A percentile compares a stretch with the other conserved stretches of the same genome.
Evolutionary conservation across 768 basidiomycete genomes (phyloP).

Genomic region (Tricholomella constricta): DNA sequence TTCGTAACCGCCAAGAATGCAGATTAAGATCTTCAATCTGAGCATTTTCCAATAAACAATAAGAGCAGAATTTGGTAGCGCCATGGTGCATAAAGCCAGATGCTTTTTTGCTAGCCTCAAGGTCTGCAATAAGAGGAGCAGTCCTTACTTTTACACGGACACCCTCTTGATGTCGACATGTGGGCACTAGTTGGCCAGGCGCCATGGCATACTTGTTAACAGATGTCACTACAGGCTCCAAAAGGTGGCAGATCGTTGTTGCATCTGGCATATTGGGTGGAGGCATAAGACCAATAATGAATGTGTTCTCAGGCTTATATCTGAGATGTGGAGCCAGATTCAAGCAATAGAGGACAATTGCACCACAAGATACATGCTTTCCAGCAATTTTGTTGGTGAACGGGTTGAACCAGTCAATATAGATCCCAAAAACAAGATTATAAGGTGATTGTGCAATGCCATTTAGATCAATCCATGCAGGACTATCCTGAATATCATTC

Average conservation of each 20-base stretch:
- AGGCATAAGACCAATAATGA: constrained; percentile 32
- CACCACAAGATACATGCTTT: too few relatives aligned
- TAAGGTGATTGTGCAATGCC: constrained; percentile 14
- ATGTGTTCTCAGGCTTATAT: constrained; percentile 32
- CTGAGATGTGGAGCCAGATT: constrained; percentile 28
- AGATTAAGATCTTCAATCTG: constrained; percentile 20
- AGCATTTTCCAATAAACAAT: constrained; percentile 16
- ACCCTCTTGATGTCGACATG: constrained; percentile 15
- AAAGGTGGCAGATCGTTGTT: too few relatives aligned
- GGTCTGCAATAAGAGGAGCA: constrained; percentile 27
- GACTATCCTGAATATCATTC: too few relatives aligned
- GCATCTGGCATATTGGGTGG: constrained; percentile 33
- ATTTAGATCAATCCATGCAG: too few relatives aligned
- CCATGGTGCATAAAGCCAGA: constrained; percentile 19
- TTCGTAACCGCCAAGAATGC: background rate
- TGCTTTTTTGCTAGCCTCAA: constrained; percentile 23
- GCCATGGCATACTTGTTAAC: constrained; percentile 15
- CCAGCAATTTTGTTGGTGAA: too few relatives aligned
- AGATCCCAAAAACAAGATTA: too few relatives aligned
- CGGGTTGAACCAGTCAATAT: too few relatives aligned
- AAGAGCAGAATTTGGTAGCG: constrained; percentile 13
- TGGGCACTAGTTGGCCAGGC: constrained; percentile 13
- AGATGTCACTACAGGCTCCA: constrained; percentile 16
- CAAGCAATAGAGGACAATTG: too few relatives aligned
- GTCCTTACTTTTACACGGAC: constrained; percentile 10